Base-by-base conservation (phyloP, 352 stramenopile genomes). In the Pythium guiyangense region DNA sequence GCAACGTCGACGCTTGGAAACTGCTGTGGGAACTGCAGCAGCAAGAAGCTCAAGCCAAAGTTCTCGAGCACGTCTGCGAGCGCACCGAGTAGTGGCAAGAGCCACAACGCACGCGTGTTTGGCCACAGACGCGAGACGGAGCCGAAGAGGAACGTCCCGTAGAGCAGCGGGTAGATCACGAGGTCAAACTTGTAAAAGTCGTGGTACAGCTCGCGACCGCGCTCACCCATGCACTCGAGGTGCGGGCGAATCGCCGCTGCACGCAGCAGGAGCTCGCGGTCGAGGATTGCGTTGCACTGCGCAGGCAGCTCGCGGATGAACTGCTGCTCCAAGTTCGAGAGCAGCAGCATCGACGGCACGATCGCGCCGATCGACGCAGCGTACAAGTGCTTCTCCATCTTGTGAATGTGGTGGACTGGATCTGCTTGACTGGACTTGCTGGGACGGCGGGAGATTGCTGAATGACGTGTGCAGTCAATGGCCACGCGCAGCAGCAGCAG, bases 141-240 rank as follows among this genome's bases (percentile, higher is more conserved):
- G 29, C 71, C 67, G 3, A 57, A 43, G 20, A 79, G 49, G 37
- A 67, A 63, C 15, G 50, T 65, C 8, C 60, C 54, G 60, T 84
- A 84, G 54, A 81, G 66, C n/a, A 73, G 29, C 12, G 74, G 74
- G 67, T 77, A 84, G 31, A 77, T 52, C 27, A 81, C 22, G 42
- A 84, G 59, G 52, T 84, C 74, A 44, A 81, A 79, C 18, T 49
- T 34, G 56, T 79, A 79, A 39, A 75, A 77, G 14, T 80, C 64
- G 40, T 66, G 17, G 55, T 84, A 80, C 14, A 84, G 52, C 17
- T 57, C 55, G 45, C 73, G 59, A 0, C 73, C 73, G 0, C 53
- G 39, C 0, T 31, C 39, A 0, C 71, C 71, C 18, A 81, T 62
- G 49, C 74, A 84, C 55, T 54, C 48, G 31, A 84, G 59, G 43